phyloP scores from a whole-genome alignment of 2,329 filamentous ascomycete genomes.

The Fusarium chlamydosporum region DNA sequence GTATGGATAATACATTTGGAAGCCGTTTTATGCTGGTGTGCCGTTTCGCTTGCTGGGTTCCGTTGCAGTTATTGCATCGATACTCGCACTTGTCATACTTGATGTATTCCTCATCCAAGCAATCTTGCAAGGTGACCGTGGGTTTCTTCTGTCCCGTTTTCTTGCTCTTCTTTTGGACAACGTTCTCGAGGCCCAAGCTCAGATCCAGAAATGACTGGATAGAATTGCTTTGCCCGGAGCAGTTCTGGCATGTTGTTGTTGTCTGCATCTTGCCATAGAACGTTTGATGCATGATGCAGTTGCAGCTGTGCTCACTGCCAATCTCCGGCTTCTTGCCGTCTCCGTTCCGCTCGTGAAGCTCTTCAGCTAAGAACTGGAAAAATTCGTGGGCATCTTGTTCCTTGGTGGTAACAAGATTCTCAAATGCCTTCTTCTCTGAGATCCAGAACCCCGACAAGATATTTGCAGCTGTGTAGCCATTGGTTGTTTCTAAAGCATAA shows the following conservation, averaged over 20 bases:
- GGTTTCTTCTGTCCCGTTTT: slow-evolving; percentile 64
- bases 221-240: slow-evolving; percentile 83
- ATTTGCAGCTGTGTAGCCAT: slow-evolving; percentile 90
- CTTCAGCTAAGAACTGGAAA: slow-evolving; percentile 94
- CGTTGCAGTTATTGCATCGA: slow-evolving; percentile 84
- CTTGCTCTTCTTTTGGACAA: slow-evolving; percentile 75
- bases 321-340: slow-evolving; percentile 74
- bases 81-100: slow-evolving; percentile 91
- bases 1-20: slow-evolving; percentile 90
- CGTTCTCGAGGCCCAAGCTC: slow-evolving; percentile 84
- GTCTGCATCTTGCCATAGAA: slow-evolving; percentile 94
- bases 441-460: slow-evolving; percentile 93
- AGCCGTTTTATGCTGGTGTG: slow-evolving; percentile 87
- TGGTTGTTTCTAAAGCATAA: slow-evolving; percentile 80
- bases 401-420: slow-evolving; percentile 87
- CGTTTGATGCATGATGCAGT: slow-evolving; percentile 93
- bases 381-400: slow-evolving; percentile 98
- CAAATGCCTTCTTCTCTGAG: slow-evolving; percentile 78
- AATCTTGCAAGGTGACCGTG: slow-evolving; percentile 73
- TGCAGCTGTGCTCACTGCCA: slow-evolving; percentile 76
- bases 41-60: slow-evolving; percentile 83
- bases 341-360: slow-evolving; percentile 86
- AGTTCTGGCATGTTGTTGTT: slow-evolving; percentile 91
- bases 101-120: slow-evolving; percentile 88
- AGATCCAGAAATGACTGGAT: slow-evolving; percentile 93